Evolutionary conservation across 2,329 filamentous ascomycete genomes (phyloP), one percentile per base, ranked within the genome.

Genomic region (Cercospora sojina): DNA sequence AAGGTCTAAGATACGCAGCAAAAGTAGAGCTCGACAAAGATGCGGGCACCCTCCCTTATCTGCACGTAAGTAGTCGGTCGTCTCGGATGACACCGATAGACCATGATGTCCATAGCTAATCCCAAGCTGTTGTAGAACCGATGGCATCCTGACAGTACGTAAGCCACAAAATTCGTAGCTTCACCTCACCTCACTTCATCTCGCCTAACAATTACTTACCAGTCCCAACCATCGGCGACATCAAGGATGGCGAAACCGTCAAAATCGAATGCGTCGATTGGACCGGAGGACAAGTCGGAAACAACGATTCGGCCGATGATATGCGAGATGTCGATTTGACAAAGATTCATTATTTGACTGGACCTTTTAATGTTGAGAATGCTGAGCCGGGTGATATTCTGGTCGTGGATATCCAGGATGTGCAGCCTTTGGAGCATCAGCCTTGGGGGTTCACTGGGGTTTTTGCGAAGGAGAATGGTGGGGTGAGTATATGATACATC

Each of bases 201-300:
- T 49, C 55, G 29, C 38, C 32, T 29, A 49, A 49, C 51, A 55
- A 43, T n/a, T n/a, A 60, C 25, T n/a, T 16, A n/a, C 67, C 53
- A 95, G 91, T 96, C 60, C 93, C 93, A 0, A 87, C 85, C 64
- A 85, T 84, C 59, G 90, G 84, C 32, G 87, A 85, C 1, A 92
- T 97, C 74, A 88, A 90, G 73, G 88, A 93, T 74, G 90, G 89
- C 31, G 93, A 97, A 80, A 91, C 91, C 0, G 93, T 97, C 71
- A 96, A 96, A 80, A 96, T 97, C 71, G 92, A 97, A 83, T 97
- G 93, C 74, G 83, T 95, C 7, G 92, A 96, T 80, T 96, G 92
- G 74, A 81, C 79, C 0, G 76, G 75, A 23, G 93, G 93, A 1
- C 93, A 97, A 74, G 96, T 97, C 74, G 85, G 86, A 64, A 96